Base-by-base conservation (phyloP, 805 yeast genomes). In the Metschnikowia rubicola region DNA sequence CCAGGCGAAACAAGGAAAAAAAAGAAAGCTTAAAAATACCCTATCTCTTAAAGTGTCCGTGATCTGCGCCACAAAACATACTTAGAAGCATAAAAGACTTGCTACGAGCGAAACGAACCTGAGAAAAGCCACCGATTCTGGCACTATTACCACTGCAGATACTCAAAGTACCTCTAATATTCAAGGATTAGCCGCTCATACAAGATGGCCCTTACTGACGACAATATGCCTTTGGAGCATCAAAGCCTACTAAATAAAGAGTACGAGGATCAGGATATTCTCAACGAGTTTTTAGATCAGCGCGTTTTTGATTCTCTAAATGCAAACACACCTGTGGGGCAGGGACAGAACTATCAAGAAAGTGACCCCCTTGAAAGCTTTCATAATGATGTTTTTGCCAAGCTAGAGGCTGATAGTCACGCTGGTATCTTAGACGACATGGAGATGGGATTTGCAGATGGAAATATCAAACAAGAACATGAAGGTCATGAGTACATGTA, bases 261-360 rank as follows among this genome's bases (percentile, higher is more conserved):
- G 30, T 48, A 54, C 37, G 68, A 67, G 13, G 73, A 71, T 33
- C 75, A 71, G 19, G 84, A 81, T 50, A 70, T 81, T 32, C 58
- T 81, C 38, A 83, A 79, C 55, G 86, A 81, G 57, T 78, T 79
- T 46, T 64, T 79, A 44, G 82, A 79, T 56, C 75, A 77, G 52
- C 63, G 81, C 45, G 74, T 78, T 9, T 78, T 75, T 50, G 80
- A 77, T 35, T 60, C 61, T 30, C 35, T 58, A 31, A 55, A 53
- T 26, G 52, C 57, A 15, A 56, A 54, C 39, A 56, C 61, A 8
- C 61, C 63, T 6, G 56, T 44, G 34, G 44, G 41, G 10, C 47
- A 39, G 3, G 35, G 19, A 19, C 39, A 32, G 39, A 35, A 37
- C 12, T 41, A 32, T 26, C 26, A 28, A 10, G 46, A 33, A 12